Evolutionary conservation across 257 asterid genomes (phyloP).

Genomic region (Solanum corneliomulleri): DNA sequence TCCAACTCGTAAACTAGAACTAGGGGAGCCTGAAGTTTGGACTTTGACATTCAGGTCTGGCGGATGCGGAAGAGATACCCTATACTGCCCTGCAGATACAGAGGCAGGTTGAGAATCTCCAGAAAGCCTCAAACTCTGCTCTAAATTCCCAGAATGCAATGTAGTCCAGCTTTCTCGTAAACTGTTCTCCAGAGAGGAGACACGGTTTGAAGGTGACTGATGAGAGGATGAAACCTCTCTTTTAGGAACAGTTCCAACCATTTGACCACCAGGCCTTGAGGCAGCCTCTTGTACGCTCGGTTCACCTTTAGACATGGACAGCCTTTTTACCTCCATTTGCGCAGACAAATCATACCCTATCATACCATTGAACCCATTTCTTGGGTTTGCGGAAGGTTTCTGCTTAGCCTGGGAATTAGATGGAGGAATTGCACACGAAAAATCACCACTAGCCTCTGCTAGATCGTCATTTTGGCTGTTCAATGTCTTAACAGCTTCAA

Average conservation of each 20-base stretch:
- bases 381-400: slow-evolving; percentile 17
- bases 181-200: not conserved
- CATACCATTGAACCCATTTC: slow-evolving; percentile 45
- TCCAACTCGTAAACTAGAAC: slow-evolving; percentile 68
- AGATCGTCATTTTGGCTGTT: slow-evolving; percentile 32
- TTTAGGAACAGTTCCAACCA: not conserved
- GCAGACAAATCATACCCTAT: slow-evolving; percentile 21
- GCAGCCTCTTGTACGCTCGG: slow-evolving; percentile 4
- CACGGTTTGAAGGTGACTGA: not conserved
- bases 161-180: slow-evolving; percentile 6
- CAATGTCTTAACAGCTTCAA: slow-evolving; percentile 50
- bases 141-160: slow-evolving; percentile 6
- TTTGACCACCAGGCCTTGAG: not conserved
- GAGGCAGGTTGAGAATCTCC: slow-evolving; percentile 14
- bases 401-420: slow-evolving; percentile 28
- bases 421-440: slow-evolving; percentile 18
- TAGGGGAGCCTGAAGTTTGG: slow-evolving; percentile 45
- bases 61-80: slow-evolving; percentile 8
- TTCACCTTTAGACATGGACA: slow-evolving; percentile 7
- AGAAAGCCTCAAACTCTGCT: slow-evolving; percentile 14
- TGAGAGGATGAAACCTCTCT: not conserved
- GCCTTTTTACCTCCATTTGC: slow-evolving; percentile 9
- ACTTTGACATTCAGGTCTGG: slow-evolving; percentile 66
- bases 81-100: not conserved
- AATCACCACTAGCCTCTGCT: slow-evolving; percentile 13